Percentiles rank a stretch among this genome's conserved stretches.
Evolutionary conservation across 805 yeast genomes (phyloP).

Genomic region (Isabelozyma rhagii): DNA sequence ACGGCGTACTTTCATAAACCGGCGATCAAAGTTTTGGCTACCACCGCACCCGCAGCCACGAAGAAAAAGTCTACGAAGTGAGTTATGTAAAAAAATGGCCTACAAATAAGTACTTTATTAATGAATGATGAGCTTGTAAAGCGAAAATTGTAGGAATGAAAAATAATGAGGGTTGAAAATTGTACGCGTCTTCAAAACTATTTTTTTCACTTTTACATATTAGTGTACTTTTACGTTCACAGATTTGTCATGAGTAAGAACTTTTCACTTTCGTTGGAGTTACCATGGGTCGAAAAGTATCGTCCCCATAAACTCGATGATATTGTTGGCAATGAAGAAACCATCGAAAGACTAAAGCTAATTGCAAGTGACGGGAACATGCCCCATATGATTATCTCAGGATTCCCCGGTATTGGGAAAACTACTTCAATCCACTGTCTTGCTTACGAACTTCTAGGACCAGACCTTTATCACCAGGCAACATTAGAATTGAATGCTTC

Average conservation of each 20-base stretch:
- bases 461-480: slow-evolving; percentile 66
- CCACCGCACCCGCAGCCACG: slow-evolving; percentile 41
- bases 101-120: too few species aligned
- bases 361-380: slow-evolving; percentile 92
- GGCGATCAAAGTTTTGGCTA: slow-evolving; percentile 40
- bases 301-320: slow-evolving; percentile 78
- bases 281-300: slow-evolving; percentile 84
- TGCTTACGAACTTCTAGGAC: slow-evolving; percentile 78
- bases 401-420: slow-evolving; percentile 96
- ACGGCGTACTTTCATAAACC: slow-evolving; percentile 23
- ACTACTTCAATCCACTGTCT: slow-evolving; percentile 91
- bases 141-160: background rate
- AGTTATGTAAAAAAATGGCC: slow-evolving; percentile 2
- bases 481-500: slow-evolving; percentile 92
- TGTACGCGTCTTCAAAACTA: background rate
- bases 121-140: slow-evolving; percentile 5
- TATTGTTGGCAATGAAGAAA: slow-evolving; percentile 91
- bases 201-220: background rate
- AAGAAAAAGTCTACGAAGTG: slow-evolving; percentile 18
- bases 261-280: slow-evolving; percentile 20
- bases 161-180: background rate
- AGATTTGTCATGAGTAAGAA: background rate
- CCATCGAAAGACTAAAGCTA: slow-evolving; percentile 75
- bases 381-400: slow-evolving; percentile 96
- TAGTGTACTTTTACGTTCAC: background rate